Percentiles rank a stretch among this genome's conserved stretches.
Conservation (phyloP, 345 rosid genomes). For the Microthlaspi erraticum region DNA sequence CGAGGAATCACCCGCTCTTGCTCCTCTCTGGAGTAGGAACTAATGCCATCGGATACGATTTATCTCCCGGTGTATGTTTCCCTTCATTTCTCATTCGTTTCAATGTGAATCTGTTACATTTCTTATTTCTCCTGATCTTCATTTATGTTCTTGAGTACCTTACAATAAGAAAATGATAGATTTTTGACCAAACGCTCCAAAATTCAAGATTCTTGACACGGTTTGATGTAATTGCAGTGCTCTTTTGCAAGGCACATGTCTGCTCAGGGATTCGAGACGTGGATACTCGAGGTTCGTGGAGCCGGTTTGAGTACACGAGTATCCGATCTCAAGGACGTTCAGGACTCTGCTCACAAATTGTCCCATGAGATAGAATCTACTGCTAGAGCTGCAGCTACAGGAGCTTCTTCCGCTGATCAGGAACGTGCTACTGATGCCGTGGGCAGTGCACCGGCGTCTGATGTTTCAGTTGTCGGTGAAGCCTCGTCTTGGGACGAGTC, state of each 20-base stretch:
- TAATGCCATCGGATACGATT: slow-evolving; percentile 94
- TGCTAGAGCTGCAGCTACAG: slow-evolving; percentile 54
- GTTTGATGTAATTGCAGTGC: slow-evolving; percentile 54
- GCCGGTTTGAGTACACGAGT: slow-evolving; percentile 83
- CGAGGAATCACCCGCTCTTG: slow-evolving; percentile 85
- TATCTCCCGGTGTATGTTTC: slow-evolving; percentile 71
- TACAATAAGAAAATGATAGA: neutral
- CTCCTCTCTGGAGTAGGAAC: slow-evolving; percentile 94
- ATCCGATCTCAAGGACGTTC: slow-evolving; percentile 59
- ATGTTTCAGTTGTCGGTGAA: slow-evolving; percentile 50
- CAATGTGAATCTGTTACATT: slow-evolving; percentile 5
- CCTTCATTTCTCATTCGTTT: neutral
- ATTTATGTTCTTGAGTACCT: neutral
- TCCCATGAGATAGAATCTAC: slow-evolving; percentile 66
- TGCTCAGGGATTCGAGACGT: slow-evolving; percentile 89
- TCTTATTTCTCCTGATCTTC: neutral
- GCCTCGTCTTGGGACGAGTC: slow-evolving; percentile 80
- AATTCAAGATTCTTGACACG: neutral
- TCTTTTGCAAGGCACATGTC: slow-evolving; percentile 93
- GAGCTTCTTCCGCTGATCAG: slow-evolving; percentile 41
- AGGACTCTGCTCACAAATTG: slow-evolving; percentile 55
- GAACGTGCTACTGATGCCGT: slow-evolving; percentile 40
- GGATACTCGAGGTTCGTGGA: slow-evolving; percentile 96
- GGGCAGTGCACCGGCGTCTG: slow-evolving; percentile 41
- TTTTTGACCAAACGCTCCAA: neutral